Conservation (phyloP, 148 eudicot genomes). For the Heliosperma pusillum region DNA sequence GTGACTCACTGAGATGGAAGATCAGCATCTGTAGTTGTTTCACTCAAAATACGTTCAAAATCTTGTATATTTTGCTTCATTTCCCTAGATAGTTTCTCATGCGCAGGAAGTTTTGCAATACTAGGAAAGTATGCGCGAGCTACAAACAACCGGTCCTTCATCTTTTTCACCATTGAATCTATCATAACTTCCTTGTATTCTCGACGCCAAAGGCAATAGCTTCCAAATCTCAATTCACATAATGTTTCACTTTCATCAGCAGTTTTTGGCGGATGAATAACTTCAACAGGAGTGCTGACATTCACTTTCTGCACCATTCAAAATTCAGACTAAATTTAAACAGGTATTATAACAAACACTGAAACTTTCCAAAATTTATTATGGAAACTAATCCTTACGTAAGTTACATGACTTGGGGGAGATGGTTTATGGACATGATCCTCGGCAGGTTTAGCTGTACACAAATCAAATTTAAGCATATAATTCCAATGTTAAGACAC, state of each 20-base stretch:
- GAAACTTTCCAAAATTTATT: background rate
- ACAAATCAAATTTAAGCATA: conserved; percentile 3
- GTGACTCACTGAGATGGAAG: conserved; percentile 77
- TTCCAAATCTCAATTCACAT: conserved; percentile 81
- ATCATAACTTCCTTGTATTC: conserved; percentile 70
- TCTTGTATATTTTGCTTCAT: conserved; percentile 93
- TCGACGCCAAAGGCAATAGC: conserved; percentile 88
- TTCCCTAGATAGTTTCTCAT: conserved; percentile 73
- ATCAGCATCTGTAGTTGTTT: conserved; percentile 76
- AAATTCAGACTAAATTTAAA: background rate
- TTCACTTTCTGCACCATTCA: conserved; percentile 40
- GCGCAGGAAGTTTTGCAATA: conserved; percentile 81
- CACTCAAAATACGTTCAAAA: conserved; percentile 85
- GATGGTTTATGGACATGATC: conserved; percentile 28
- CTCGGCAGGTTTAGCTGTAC: conserved; percentile 37
- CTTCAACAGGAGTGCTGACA: conserved; percentile 27
- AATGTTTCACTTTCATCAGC: conserved; percentile 50
- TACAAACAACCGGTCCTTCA: conserved; percentile 86
- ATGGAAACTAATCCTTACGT: conserved; percentile 31
- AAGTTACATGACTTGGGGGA: conserved; percentile 34
- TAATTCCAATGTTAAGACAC: background rate
- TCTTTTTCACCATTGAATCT: conserved; percentile 64
- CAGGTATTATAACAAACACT: background rate
- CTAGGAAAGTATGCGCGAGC: conserved; percentile 99
- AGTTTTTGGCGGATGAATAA: conserved; percentile 21